Base-by-base conservation (phyloP, 371 early-diverging fungal species). In the Funneliformis caledonium region DNA sequence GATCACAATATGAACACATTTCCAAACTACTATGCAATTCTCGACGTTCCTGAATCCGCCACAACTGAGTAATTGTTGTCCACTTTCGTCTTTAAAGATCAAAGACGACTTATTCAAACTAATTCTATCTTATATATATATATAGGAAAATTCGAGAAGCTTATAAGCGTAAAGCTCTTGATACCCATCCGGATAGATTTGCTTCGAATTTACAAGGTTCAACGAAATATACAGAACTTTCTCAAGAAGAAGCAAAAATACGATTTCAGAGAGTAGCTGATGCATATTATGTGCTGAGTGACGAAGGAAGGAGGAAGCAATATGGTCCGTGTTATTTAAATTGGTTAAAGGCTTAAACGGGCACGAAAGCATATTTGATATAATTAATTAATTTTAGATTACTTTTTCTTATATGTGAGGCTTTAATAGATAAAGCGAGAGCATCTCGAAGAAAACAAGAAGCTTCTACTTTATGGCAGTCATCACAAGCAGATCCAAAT, bases 201-300 rank as follows among this genome's bases (percentile, higher is more conserved):
- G 62, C 80, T 33, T 26, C 73, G 4, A 56, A 56, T n/a, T 9
- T 56, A 7, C 82, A 80, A 12, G 83, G 81, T 22, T 81, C 83
- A 1, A 78, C 72, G 37, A 84, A 82, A 43, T 81, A 76, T 37
- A 74, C 74, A n/a, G 78, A 81, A 10, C 61, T 84, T 65, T 81
- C 85, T 26, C 80, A 81, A 48, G 83, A 81, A 22, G 84, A 84
- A 8, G 87, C 88, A 33, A 90, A 88, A 1, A 70, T 78, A n/a
- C 83, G 81, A 22, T 92, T 91, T 77, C 92, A 92, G 77, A 85
- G 84, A 45, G 84, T 92, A 0, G 90, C 91, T 61, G 91, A 92
- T 73, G 92, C 92, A 4, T 92, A 90, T 83, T 89, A 86, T 76
- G 88, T 88, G 14, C 82, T 92, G 10, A 86, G 88, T 77, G 88